phyloP scores from a whole-genome alignment of 75 land plant species.

The Picea sitchensis region DNA sequence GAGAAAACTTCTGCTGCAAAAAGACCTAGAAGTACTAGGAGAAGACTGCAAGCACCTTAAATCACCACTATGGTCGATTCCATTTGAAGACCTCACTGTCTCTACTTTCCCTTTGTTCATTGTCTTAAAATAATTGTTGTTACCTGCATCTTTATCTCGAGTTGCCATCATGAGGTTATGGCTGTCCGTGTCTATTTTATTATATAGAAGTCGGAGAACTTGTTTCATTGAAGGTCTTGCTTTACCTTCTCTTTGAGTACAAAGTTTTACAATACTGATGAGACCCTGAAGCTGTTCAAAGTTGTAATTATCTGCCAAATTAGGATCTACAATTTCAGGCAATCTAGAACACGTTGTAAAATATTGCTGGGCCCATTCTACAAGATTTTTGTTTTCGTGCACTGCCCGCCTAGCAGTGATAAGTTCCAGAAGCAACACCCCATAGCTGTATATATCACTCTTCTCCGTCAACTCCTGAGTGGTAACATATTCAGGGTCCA shows the following conservation, averaged over 20 bases:
- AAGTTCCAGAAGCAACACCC: conserved; percentile 67
- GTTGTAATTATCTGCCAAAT: conserved; percentile 42
- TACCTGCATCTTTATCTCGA: conserved; percentile 31
- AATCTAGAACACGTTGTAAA: conserved; percentile 37
- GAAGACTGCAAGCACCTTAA: conserved; percentile 54
- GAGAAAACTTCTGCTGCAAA: conserved; percentile 64
- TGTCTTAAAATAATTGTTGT: conserved; percentile 8
- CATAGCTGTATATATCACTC: conserved; percentile 86
- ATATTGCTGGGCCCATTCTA: conserved; percentile 68
- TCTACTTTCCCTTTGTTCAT: conserved; percentile 26
- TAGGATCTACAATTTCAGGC: conserved; percentile 63
- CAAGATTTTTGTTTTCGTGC: conserved; percentile 64
- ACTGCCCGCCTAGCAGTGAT: conserved; percentile 63
- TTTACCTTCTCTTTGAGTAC: conserved; percentile 75
- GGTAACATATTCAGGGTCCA: conserved; percentile 84
- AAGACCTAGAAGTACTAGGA: conserved; percentile 70
- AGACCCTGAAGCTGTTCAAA: conserved; percentile 62
- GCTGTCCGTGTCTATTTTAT: conserved; percentile 49
- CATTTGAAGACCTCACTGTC: conserved; percentile 13
- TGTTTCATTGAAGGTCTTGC: conserved; percentile 83
- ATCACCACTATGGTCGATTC: conserved; percentile 43
- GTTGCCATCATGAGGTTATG: conserved; percentile 26
- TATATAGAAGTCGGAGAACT: conserved; percentile 68
- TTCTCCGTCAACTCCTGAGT: conserved; percentile 77
- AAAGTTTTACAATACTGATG: conserved; percentile 53